phyloP scores from a whole-genome alignment of 345 rosid species.

The Cardamine resedifolia region DNA sequence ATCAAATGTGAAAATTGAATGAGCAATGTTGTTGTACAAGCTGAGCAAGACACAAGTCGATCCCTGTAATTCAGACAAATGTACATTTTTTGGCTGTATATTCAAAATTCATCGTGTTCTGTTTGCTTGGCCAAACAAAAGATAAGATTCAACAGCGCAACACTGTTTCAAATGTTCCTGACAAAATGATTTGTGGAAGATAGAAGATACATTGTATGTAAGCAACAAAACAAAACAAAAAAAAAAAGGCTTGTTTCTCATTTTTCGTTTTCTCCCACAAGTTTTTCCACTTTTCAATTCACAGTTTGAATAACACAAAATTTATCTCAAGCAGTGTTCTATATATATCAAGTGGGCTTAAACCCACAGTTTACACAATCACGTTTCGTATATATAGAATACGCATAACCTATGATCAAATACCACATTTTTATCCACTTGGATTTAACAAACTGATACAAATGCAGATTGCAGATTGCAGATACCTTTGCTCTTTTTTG shows the following conservation, averaged over 20 bases:
- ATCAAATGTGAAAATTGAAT: neutral
- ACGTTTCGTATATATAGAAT: neutral
- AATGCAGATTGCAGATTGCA: neutral
- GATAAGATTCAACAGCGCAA: conserved; percentile 3
- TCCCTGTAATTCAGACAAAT: neutral
- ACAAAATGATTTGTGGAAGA: neutral
- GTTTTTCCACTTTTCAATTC: neutral
- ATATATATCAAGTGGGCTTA: neutral
- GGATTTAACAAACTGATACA: conserved; percentile 16
- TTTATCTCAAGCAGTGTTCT: neutral
- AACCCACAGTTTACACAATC: conserved; percentile 13
- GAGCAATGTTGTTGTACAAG: neutral
- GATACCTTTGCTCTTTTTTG: neutral
- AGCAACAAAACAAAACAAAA: neutral
- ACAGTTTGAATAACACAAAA: neutral
- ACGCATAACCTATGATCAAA: neutral
- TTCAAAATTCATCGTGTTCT: conserved; percentile 15
- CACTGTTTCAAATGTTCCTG: neutral
- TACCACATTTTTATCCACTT: neutral
- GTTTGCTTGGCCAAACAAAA: conserved; percentile 1
- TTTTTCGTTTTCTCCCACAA: neutral
- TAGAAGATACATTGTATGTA: neutral
- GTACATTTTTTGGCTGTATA: conserved; percentile 21
- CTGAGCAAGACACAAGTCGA: neutral
- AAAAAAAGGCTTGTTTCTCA: neutral